Percentiles rank a stretch among this genome's conserved stretches.
phyloP scores from a whole-genome alignment of 2,329 filamentous ascomycete genomes.

The Hymenoscyphus albidus region DNA sequence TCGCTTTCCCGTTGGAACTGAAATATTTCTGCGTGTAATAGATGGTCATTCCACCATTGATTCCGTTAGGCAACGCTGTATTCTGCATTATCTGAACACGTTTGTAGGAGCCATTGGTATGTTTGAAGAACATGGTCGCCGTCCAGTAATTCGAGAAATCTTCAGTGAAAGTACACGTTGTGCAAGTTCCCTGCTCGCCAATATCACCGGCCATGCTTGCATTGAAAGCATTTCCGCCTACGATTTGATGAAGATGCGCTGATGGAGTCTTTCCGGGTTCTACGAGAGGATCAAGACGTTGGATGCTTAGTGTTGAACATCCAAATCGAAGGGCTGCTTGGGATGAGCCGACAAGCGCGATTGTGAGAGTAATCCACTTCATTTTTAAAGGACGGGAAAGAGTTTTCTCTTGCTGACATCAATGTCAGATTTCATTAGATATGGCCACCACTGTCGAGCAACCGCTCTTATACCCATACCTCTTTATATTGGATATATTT shows the following conservation, averaged over 20 bases:
- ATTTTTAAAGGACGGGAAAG: conserved; percentile 4
- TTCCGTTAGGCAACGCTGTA: conserved; percentile 32
- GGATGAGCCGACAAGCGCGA: conserved; percentile 7
- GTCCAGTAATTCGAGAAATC: conserved; percentile 37
- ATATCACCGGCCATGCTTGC: conserved; percentile 34
- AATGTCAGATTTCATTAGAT: neutral
- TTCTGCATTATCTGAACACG: conserved; percentile 22
- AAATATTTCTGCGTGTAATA: conserved; percentile 31
- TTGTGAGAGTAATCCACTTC: conserved; percentile 10
- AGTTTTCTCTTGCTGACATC: neutral
- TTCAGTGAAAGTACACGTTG: conserved; percentile 35
- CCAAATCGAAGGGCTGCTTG: conserved; percentile 18
- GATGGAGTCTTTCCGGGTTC: conserved; percentile 17
- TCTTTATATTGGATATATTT: neutral
- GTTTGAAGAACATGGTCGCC: conserved; percentile 31
- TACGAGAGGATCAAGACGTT: conserved; percentile 19
- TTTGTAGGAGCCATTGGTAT: conserved; percentile 33
- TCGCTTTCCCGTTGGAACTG: neutral
- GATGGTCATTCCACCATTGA: conserved; percentile 37
- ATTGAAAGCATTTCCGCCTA: conserved; percentile 38
- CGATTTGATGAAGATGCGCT: conserved; percentile 18
- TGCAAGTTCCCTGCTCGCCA: conserved; percentile 31
- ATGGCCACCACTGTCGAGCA: neutral
- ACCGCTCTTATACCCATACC: neutral
- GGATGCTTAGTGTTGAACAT: conserved; percentile 17